Conservation (phyloP, 345 rosid species). For the Ceriops zippeliana region DNA sequence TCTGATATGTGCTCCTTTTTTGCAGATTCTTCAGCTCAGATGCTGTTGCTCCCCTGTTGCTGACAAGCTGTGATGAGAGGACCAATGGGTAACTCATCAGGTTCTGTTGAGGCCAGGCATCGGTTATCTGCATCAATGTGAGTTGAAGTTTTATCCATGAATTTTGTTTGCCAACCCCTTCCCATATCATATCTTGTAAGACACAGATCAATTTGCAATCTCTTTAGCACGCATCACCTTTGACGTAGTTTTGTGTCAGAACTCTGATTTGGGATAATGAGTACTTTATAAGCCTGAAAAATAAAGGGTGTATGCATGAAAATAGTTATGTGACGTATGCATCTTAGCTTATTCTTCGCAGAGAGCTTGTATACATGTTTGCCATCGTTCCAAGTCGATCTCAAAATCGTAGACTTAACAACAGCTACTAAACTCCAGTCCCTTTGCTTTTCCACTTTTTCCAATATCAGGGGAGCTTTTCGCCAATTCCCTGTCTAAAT, state of each 20-base stretch:
- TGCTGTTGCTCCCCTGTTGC: constrained; percentile 2
- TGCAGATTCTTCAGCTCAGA: constrained; percentile 10
- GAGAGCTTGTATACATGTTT: too few relatives aligned
- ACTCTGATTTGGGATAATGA: too few relatives aligned
- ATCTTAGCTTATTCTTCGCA: too few relatives aligned
- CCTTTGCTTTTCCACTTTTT: background rate
- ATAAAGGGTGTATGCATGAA: too few relatives aligned
- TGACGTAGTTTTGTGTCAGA: too few relatives aligned
- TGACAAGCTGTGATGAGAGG: constrained; percentile 23
- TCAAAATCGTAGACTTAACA: too few relatives aligned
- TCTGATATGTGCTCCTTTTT: background rate
- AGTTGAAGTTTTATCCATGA: constrained; percentile 10
- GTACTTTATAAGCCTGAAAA: too few relatives aligned
- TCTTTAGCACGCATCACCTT: background rate
- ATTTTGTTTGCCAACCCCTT: background rate
- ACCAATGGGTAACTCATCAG: constrained; percentile 34
- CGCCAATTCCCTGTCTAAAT: background rate
- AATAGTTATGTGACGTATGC: too few relatives aligned
- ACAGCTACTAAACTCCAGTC: background rate
- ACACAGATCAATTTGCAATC: background rate
- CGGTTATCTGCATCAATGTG: constrained; percentile 44
- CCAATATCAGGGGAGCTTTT: background rate
- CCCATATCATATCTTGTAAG: too few relatives aligned
- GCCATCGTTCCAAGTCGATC: too few relatives aligned
- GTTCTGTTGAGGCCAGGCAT: constrained; percentile 37